A percentile compares a stretch with the other conserved stretches of the same genome.
These are phyloP conservation scores for Leptodermis oblonga DNA, from an alignment of 257 asterid genomes.

Conservation along the genomic window DNA sequence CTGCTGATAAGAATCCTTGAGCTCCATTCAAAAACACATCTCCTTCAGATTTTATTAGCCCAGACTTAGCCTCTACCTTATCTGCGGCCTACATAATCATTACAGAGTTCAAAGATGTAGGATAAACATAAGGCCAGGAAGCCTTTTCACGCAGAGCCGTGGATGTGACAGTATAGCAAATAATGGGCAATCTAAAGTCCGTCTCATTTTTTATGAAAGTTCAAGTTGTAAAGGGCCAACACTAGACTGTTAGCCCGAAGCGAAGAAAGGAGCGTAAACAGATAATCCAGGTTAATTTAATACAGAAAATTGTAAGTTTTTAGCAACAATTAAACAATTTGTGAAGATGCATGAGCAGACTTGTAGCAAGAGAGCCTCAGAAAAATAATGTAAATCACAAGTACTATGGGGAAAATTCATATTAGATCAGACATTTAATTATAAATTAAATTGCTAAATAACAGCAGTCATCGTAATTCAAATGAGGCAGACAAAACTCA, in stretches of 20 bases:
- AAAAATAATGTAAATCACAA: not conserved
- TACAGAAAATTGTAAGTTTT: not conserved
- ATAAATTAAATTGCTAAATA: not conserved
- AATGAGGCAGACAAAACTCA: not conserved
- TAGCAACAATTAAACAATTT: not conserved
- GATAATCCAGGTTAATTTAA: no score
- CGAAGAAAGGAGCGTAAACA: not conserved
- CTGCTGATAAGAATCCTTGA: conserved; percentile 41
- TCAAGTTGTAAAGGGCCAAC: not conserved
- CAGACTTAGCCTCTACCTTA: conserved; percentile 49
- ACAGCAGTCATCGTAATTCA: not conserved
- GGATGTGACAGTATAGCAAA: not conserved
- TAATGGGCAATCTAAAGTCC: not conserved
- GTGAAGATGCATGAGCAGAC: not conserved
- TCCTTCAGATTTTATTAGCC: conserved; percentile 72
- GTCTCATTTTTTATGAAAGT: not conserved
- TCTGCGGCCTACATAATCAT: conserved; percentile 58
- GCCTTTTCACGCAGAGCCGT: not conserved
- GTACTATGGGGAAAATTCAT: not conserved
- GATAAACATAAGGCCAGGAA: not conserved
- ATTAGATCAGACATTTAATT: not conserved
- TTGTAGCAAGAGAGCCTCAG: not conserved
- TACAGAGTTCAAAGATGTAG: not conserved
- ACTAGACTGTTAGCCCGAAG: not conserved
- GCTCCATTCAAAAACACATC: conserved; percentile 67